Evolutionary conservation across 805 yeast genomes (phyloP).

Genomic region (Saccharomyces paradoxus): DNA sequence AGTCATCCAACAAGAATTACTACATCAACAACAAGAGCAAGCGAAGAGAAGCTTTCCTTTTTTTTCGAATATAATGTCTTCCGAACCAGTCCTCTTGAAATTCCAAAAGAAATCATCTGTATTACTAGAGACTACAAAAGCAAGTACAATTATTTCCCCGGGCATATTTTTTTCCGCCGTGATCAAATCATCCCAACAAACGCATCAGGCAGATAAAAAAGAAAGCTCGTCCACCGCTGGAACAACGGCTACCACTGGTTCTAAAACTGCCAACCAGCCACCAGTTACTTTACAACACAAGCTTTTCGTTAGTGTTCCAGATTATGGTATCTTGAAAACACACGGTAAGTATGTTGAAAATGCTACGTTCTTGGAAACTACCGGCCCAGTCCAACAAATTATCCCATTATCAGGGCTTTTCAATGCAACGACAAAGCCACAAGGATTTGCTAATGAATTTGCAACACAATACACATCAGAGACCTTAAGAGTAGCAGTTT

Average conservation of each 20-base stretch:
- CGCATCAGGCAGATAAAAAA: slow-evolving; percentile 1
- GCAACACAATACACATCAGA: slow-evolving; percentile 73
- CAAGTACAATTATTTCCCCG: slow-evolving; percentile 64
- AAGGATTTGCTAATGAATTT: slow-evolving; percentile 76
- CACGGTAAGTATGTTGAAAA: slow-evolving; percentile 69
- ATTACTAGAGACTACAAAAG: slow-evolving; percentile 48
- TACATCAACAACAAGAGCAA: slow-evolving; percentile 34
- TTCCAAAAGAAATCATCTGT: slow-evolving; percentile 49
- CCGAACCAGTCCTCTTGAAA: slow-evolving; percentile 32
- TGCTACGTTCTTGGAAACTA: slow-evolving; percentile 61
- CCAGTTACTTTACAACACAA: slow-evolving; percentile 28
- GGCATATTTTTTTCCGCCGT: slow-evolving; percentile 76
- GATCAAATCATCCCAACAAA: slow-evolving; percentile 25
- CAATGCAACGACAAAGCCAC: slow-evolving; percentile 65
- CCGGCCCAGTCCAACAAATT: slow-evolving; percentile 61
- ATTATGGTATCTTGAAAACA: slow-evolving; percentile 74
- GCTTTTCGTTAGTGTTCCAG: slow-evolving; percentile 71
- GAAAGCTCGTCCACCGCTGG: slow-evolving; percentile 22
- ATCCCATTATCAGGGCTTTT: slow-evolving; percentile 61
- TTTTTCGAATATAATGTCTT: slow-evolving; percentile 21
- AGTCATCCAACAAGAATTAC: slow-evolving; percentile 26
- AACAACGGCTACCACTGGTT: slow-evolving; percentile 13
- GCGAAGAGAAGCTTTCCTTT: slow-evolving; percentile 30
- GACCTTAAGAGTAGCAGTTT: slow-evolving; percentile 67
- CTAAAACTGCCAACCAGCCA: neutral